Conservation (phyloP, 179 eudicot genomes). For the Amaranthus tricolor region DNA sequence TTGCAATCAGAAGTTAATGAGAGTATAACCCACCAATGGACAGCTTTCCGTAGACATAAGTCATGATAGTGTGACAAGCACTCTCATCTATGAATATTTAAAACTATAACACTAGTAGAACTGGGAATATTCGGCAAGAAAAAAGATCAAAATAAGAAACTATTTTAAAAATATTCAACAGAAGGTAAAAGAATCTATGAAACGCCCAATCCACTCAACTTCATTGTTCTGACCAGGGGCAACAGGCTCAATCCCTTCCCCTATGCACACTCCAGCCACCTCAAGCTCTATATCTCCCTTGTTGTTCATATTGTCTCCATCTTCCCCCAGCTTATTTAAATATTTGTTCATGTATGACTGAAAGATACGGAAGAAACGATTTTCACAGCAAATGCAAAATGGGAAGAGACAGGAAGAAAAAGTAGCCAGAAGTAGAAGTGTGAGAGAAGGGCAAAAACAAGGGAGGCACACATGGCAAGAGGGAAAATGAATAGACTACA, state of each 20-base stretch:
- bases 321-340: not conserved
- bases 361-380: not conserved
- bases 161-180: not conserved
- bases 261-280: not conserved
- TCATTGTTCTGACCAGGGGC: not conserved
- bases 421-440: not conserved
- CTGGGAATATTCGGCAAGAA: not conserved
- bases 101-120: not conserved
- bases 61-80: not conserved
- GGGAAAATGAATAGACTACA: not conserved
- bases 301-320: not conserved
- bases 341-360: not conserved
- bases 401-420: not conserved
- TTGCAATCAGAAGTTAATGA: slow-evolving; percentile 13
- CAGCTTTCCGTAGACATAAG: slow-evolving; percentile 7
- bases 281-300: not conserved
- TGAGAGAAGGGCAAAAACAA: not conserved
- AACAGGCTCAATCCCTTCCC: not conserved
- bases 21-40: slow-evolving; percentile 8
- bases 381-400: not conserved
- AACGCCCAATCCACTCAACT: not conserved
- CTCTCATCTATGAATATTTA: not conserved
- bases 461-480: not conserved
- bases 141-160: not conserved
- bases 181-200: not conserved